Percentiles rank a stretch among this genome's conserved stretches.
Conservation (phyloP, 2,329 filamentous ascomycete genomes). For the Hymenotorrendiella dingleyae region DNA sequence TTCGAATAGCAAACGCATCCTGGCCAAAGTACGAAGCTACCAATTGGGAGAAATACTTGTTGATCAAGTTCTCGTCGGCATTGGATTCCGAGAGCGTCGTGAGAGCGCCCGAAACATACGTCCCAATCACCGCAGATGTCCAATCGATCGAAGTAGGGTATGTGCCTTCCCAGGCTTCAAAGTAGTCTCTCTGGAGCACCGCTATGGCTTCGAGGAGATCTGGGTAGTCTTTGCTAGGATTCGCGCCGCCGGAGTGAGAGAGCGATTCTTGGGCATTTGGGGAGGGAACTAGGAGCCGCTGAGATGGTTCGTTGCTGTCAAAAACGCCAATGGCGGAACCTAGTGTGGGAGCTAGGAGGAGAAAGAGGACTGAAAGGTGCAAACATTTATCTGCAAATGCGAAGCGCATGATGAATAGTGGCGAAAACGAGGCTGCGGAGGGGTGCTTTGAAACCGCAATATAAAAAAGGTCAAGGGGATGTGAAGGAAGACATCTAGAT, state of each 20-base stretch:
- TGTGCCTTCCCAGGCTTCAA: constrained; percentile 67
- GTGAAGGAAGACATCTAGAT: constrained; percentile 20
- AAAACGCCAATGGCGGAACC: constrained; percentile 3
- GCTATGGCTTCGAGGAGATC: constrained; percentile 53
- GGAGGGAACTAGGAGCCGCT: constrained; percentile 5
- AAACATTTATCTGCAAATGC: constrained; percentile 3
- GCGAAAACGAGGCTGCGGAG: constrained; percentile 4
- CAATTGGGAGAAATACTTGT: constrained; percentile 73
- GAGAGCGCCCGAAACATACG: constrained; percentile 68
- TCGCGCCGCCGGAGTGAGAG: constrained; percentile 5
- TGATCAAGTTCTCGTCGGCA: constrained; percentile 67
- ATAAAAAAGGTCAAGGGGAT: constrained; percentile 13
- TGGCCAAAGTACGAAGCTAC: constrained; percentile 82
- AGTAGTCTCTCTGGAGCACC: constrained; percentile 74
- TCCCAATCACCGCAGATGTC: constrained; percentile 82
- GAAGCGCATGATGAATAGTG: constrained; percentile 12
- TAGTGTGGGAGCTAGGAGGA: constrained; percentile 6
- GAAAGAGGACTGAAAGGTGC: constrained; percentile 7
- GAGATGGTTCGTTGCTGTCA: neutral
- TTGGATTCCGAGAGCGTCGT: constrained; percentile 56
- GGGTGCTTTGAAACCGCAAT: constrained; percentile 6
- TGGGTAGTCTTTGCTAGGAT: constrained; percentile 14
- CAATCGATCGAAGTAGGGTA: constrained; percentile 90
- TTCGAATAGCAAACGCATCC: constrained; percentile 66
- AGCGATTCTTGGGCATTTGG: constrained; percentile 10